Percentiles rank a stretch among this genome's conserved stretches.
These are phyloP conservation scores for Protomyces gravidus DNA, from an alignment of 1,139 yeast species.

Conservation along the genomic window DNA sequence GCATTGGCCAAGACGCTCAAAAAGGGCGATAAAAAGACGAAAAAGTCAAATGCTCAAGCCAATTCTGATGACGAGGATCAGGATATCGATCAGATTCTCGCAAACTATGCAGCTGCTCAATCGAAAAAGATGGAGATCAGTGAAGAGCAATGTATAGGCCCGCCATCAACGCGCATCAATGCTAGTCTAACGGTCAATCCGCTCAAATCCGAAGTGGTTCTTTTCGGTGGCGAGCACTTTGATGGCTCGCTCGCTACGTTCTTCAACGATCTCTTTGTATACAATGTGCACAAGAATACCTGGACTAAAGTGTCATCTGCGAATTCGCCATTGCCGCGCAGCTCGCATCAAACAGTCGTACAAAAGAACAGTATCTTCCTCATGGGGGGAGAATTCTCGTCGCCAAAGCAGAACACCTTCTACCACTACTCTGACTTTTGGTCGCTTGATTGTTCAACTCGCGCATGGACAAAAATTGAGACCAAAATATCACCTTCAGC, in stretches of 20 bases:
- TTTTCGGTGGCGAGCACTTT: conserved; percentile 85
- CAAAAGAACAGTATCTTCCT: conserved; percentile 79
- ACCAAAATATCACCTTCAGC: conserved; percentile 72
- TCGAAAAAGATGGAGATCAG: conserved; percentile 68
- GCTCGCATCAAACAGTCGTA: conserved; percentile 89
- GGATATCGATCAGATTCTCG: conserved; percentile 79
- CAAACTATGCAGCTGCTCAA: conserved; percentile 56
- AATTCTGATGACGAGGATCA: conserved; percentile 64
- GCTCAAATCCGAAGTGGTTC: conserved; percentile 63
- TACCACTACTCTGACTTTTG: conserved; percentile 96
- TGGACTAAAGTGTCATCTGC: conserved; percentile 80
- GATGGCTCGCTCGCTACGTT: conserved; percentile 58
- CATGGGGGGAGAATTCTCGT: conserved; percentile 96
- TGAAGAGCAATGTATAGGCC: conserved; percentile 49
- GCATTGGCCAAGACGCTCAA: conserved; percentile 65
- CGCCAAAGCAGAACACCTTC: conserved; percentile 92
- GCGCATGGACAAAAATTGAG: conserved; percentile 89
- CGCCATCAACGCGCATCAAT: conserved; percentile 68
- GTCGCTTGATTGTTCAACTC: conserved; percentile 75
- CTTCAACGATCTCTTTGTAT: conserved; percentile 74
- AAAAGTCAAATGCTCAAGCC: conserved; percentile 58
- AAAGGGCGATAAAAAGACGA: conserved; percentile 69
- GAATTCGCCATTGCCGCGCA: conserved; percentile 85
- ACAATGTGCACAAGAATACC: conserved; percentile 67
- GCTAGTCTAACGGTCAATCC: conserved; percentile 63